Conservation (phyloP, 129 eudicot genomes). For the Calendula officinalis region DNA sequence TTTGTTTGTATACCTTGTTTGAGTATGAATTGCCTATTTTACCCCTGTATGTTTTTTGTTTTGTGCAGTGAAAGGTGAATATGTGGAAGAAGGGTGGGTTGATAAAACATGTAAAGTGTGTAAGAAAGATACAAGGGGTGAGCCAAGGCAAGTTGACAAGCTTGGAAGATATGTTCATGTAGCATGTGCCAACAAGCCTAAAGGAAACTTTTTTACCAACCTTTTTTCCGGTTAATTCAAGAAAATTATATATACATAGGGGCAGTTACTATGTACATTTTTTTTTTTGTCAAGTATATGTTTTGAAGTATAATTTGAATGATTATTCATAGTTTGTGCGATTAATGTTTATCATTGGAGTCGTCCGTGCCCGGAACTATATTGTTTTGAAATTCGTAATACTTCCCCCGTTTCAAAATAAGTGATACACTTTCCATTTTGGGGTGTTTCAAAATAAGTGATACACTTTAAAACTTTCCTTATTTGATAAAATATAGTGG, state of each 20-base stretch:
- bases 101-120: slow-evolving; percentile 96
- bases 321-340: slow-evolving; percentile 1
- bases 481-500: no score
- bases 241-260: neutral
- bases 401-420: no score
- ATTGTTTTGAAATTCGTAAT: neutral
- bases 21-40: slow-evolving; percentile 4
- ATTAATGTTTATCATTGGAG: neutral
- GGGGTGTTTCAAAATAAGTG: no score
- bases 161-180: slow-evolving; percentile 85
- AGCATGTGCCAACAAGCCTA: slow-evolving; percentile 69
- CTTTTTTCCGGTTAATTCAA: slow-evolving; percentile 56
- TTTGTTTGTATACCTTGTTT: neutral
- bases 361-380: neutral
- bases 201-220: slow-evolving; percentile 77
- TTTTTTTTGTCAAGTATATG: neutral
- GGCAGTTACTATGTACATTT: neutral
- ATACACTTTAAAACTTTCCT: no score
- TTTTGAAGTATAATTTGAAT: slow-evolving; percentile 1
- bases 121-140: slow-evolving; percentile 86
- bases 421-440: no score
- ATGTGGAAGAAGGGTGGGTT: slow-evolving; percentile 99
- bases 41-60: neutral
- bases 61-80: slow-evolving; percentile 71
- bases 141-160: slow-evolving; percentile 79